Percentiles rank a stretch among this genome's conserved stretches.
Evolutionary conservation across 192 early-diverging fungal species (phyloP).

Genomic region (Lobosporangium transversale): DNA sequence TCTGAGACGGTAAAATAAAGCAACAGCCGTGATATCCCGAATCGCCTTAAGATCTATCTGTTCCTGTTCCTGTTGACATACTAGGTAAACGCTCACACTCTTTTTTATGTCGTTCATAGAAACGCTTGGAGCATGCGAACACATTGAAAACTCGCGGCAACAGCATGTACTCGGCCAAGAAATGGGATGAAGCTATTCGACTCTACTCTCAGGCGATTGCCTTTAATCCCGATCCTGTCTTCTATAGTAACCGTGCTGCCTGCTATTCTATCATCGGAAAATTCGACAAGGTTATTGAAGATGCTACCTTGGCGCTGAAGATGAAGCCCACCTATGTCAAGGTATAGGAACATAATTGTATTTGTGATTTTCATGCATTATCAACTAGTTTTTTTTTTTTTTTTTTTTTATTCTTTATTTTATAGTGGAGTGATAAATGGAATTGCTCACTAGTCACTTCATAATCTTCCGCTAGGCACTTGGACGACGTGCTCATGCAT

Average conservation of each 20-base stretch:
- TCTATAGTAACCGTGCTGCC: constrained; percentile 95
- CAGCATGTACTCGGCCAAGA: constrained; percentile 82
- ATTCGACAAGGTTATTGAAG: constrained; percentile 80
- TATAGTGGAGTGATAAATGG: not conserved
- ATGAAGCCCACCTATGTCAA: constrained; percentile 92
- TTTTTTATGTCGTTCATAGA: constrained; percentile 34
- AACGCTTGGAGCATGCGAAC: constrained; percentile 72
- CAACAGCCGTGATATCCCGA: too few species aligned
- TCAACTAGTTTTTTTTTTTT: constrained; percentile 6
- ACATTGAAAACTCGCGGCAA: constrained; percentile 89
- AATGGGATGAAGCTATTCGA: constrained; percentile 86
- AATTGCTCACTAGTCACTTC: not conserved
- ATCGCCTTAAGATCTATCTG: too few species aligned
- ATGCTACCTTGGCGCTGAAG: constrained; percentile 84
- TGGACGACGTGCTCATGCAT: constrained; percentile 70
- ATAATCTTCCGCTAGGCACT: constrained; percentile 20
- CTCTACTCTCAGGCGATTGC: constrained; percentile 91
- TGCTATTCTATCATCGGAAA: constrained; percentile 84
- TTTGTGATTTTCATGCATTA: not conserved
- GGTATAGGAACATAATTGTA: constrained; percentile 42
- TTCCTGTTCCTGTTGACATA: too few species aligned
- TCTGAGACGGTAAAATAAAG: constrained; percentile 39
- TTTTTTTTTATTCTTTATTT: constrained; percentile 57
- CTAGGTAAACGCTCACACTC: not conserved
- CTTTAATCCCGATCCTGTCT: constrained; percentile 84